A percentile compares a stretch with the other conserved stretches of the same genome.
These are phyloP conservation scores for Dacryopinax primogenitus DNA, from an alignment of 768 basidiomycete genomes.

Conservation along the genomic window DNA sequence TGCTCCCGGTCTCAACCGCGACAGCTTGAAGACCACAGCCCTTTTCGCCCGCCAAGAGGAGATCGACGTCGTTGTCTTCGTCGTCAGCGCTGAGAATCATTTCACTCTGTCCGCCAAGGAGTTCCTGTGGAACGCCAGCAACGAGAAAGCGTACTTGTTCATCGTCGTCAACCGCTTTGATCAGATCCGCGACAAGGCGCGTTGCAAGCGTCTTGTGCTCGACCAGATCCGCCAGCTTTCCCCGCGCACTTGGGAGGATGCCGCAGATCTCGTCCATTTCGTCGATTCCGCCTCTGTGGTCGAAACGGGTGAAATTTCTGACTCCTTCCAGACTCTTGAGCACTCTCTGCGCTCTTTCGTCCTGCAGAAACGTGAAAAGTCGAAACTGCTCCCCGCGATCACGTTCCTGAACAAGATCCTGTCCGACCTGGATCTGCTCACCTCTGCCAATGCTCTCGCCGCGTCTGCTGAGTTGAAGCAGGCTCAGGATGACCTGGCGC, in stretches of 20 bases:
- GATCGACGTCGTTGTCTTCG: slow-evolving; percentile 97
- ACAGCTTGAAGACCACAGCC: slow-evolving; percentile 87
- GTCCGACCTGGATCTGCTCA: slow-evolving; percentile 76
- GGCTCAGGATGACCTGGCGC: slow-evolving; percentile 55
- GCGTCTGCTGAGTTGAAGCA: slow-evolving; percentile 63
- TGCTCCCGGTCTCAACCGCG: slow-evolving; percentile 92
- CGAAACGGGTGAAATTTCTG: slow-evolving; percentile 41
- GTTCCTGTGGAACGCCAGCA: slow-evolving; percentile 82
- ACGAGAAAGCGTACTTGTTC: slow-evolving; percentile 96
- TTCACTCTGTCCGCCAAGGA: slow-evolving; percentile 92
- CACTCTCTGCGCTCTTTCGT: slow-evolving; percentile 86
- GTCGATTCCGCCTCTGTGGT: slow-evolving; percentile 79
- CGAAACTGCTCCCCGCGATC: slow-evolving; percentile 84
- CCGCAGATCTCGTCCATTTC: slow-evolving; percentile 91
- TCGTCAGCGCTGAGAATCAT: slow-evolving; percentile 96
- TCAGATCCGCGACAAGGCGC: slow-evolving; percentile 87
- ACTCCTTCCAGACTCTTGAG: slow-evolving; percentile 75
- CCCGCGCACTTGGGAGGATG: slow-evolving; percentile 83
- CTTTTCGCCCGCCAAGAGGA: slow-evolving; percentile 92
- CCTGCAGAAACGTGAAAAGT: slow-evolving; percentile 87
- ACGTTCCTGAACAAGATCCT: slow-evolving; percentile 88
- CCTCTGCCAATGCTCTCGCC: slow-evolving; percentile 73
- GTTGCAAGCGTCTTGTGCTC: slow-evolving; percentile 73
- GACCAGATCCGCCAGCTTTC: slow-evolving; percentile 90
- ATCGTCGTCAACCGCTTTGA: slow-evolving; percentile 98